These are phyloP conservation scores for Aspergillus sclerotioniger DNA, from an alignment of 495 filamentous ascomycete genomes.

Conservation along the genomic window DNA sequence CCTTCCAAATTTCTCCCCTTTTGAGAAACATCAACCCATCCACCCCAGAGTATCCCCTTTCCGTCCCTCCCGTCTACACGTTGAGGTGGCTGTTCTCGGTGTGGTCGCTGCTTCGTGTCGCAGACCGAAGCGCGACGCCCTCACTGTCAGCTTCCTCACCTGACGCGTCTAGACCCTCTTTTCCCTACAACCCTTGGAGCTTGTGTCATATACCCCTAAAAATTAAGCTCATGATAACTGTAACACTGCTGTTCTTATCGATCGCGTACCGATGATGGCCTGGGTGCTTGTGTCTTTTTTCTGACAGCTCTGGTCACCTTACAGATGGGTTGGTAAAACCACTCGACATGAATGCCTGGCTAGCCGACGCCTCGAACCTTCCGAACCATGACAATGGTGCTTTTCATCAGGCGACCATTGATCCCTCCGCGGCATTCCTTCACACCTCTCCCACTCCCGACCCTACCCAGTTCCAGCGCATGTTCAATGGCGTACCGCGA, in stretches of 20 bases:
- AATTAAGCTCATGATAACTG: constrained; percentile 15
- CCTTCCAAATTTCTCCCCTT: constrained; percentile 6
- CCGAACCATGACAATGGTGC: constrained; percentile 76
- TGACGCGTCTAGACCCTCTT: constrained; percentile 35
- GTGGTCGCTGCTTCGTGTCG: constrained; percentile 25
- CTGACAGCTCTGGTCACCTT: constrained; percentile 24
- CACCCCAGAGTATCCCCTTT: constrained; percentile 6
- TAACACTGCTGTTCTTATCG: constrained; percentile 3
- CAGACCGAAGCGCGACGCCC: constrained; percentile 28
- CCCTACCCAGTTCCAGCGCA: constrained; percentile 61
- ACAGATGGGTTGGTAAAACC: constrained; percentile 59
- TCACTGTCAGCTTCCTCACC: constrained; percentile 24
- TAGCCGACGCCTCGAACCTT: constrained; percentile 69
- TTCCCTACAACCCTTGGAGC: constrained; percentile 8
- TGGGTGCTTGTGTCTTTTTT: constrained; percentile 17
- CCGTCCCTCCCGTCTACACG: constrained; percentile 3
- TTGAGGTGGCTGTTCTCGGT: constrained; percentile 16
- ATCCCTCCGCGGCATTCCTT: constrained; percentile 54
- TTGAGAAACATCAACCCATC: constrained; percentile 12
- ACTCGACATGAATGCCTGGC: constrained; percentile 78
- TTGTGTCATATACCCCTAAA: neutral
- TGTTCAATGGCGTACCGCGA: constrained; percentile 81
- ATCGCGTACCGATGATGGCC: constrained; percentile 20
- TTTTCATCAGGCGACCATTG: constrained; percentile 60
- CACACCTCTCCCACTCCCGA: constrained; percentile 54